A percentile compares a stretch with the other conserved stretches of the same genome.
phyloP scores from a whole-genome alignment of 192 early-diverging fungal genomes.

The Podochytrium sp. region DNA sequence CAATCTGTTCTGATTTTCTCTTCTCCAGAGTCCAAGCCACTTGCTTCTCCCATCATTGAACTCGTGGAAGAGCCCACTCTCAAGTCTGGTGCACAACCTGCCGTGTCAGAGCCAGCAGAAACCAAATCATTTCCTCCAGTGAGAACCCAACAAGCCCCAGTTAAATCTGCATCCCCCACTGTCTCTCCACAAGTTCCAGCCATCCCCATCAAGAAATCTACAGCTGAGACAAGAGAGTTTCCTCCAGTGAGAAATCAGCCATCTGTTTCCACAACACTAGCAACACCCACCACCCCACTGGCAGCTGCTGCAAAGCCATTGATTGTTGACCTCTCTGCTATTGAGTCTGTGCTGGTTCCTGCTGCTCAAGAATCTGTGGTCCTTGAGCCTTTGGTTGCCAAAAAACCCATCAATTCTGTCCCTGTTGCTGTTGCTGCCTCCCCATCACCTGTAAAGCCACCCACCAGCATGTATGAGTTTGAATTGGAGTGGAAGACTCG shows the following conservation, averaged over 20 bases:
- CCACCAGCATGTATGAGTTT: conserved; percentile 71
- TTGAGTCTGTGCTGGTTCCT: background rate
- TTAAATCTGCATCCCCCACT: too few relatives aligned
- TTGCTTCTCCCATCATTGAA: background rate
- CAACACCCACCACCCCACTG: too few relatives aligned
- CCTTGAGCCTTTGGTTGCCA: background rate
- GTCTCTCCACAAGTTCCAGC: background rate
- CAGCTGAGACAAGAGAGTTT: background rate
- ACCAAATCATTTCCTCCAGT: background rate
- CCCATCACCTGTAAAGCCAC: conserved; percentile 28
- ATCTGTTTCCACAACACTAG: too few relatives aligned
- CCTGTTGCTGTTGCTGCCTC: background rate
- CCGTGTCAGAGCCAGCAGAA: background rate
- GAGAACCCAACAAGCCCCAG: too few relatives aligned
- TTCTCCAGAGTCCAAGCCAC: background rate
- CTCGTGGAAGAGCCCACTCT: too few relatives aligned
- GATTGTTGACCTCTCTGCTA: background rate
- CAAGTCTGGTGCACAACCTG: too few relatives aligned
- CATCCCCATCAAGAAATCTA: background rate
- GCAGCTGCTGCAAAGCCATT: too few relatives aligned
- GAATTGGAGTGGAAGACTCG: conserved; percentile 73
- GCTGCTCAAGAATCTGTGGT: background rate
- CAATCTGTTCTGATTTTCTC: background rate
- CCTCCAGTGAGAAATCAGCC: too few relatives aligned
- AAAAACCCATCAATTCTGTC: background rate